Base-by-base conservation (phyloP, 371 early-diverging fungal genomes). In the Rhizopus microsporus region DNA sequence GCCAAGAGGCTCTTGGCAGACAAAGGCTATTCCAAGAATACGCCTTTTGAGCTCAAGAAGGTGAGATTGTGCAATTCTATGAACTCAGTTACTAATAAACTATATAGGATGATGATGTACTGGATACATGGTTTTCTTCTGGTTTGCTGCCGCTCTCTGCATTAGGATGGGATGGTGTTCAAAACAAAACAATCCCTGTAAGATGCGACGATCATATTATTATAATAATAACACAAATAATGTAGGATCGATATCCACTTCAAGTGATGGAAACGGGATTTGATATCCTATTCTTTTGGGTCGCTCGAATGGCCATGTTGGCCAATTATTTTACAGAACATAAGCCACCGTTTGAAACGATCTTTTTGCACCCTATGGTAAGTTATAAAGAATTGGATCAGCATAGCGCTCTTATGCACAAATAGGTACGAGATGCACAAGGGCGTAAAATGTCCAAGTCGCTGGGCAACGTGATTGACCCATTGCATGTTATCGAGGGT, bases 241-340 rank as follows among this genome's bases (percentile, higher is more conserved):
- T 52, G 8, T 65, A 80, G 81, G 44, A 39, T 38, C 63, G 81
- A 62, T 97, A 92, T 71, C 98, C 98, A 16, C 89, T 91, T 53
- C 78, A 89, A 23, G 62, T 99, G 8, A 84, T 99, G 67, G 99
- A 99, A 74, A 99, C 99, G 29, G 99, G 99, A 0, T 87, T 84
- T 62, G 99, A 99, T 77, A 99, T 99, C 68, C 72, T 99, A 48
- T 99, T 99, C 82, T 99, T 99, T 71, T 99, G 99, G 99, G 98
- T 99, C 9, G 98, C 98, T 7, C 85, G 99, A 51, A 99, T 99
- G 99, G 94, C 93, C 4, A 99, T 99, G 98, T 72, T 99, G 50
- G 88, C 95, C 56, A 87, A 93, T 37, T 86, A 97, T 63, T 85
- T 99, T 56, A 84, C 94, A 3, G 88, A 86, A 7, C 65, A 84